phyloP scores from a whole-genome alignment of 1,284 basidiomycete species.

The Trichosporon sp. region DNA sequence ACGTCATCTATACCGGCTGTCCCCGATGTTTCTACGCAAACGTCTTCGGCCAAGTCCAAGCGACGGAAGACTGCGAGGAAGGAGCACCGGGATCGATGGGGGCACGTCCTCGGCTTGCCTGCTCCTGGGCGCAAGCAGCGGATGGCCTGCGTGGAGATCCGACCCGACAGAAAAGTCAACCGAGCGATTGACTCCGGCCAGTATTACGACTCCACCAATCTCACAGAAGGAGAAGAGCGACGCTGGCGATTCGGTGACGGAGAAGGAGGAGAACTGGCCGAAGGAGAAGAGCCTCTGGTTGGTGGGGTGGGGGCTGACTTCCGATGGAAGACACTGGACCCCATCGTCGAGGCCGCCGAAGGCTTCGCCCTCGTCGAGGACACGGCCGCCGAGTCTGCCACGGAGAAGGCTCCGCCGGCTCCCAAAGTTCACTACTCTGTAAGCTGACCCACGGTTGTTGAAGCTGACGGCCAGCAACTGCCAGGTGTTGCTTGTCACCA shows the following conservation, averaged over 20 bases:
- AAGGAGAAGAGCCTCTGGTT: constrained; percentile 20
- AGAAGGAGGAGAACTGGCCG: constrained; percentile 13
- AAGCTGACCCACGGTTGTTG: constrained; percentile 5
- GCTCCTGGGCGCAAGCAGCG: constrained; percentile 26
- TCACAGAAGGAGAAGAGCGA: constrained; percentile 29
- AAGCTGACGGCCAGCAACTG: constrained; percentile 12
- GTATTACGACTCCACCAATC: constrained; percentile 29
- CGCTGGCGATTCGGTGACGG: constrained; percentile 35
- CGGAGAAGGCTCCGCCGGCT: neutral
- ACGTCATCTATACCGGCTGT: neutral
- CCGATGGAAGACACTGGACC: constrained; percentile 9
- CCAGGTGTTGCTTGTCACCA: constrained; percentile 43
- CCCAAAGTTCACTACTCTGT: constrained; percentile 25
- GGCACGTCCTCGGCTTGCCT: constrained; percentile 31
- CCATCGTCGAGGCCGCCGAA: neutral
- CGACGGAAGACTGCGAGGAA: neutral
- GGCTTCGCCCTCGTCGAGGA: neutral
- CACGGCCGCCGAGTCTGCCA: neutral
- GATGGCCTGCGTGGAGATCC: constrained; percentile 41
- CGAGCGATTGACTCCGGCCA: constrained; percentile 30
- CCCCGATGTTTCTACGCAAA: neutral
- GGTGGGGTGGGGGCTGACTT: constrained; percentile 27
- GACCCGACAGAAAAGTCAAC: constrained; percentile 20
- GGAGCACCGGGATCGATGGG: constrained; percentile 10
- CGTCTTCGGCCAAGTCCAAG: neutral